phyloP scores from a whole-genome alignment of 192 early-diverging fungal genomes.

The Coemansia erecta region DNA sequence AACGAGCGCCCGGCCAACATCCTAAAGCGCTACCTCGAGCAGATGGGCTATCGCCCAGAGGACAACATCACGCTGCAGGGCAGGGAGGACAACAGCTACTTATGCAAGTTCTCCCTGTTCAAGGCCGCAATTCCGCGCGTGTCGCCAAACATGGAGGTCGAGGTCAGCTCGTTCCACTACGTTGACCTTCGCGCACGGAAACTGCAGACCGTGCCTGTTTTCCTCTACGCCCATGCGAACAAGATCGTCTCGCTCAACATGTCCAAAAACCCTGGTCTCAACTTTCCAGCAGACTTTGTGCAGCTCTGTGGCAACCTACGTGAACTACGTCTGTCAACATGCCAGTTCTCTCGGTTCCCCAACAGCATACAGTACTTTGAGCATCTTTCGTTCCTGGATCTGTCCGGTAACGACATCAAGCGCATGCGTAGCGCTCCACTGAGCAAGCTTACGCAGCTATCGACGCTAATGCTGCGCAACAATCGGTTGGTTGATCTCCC shows the following conservation, averaged over 20 bases:
- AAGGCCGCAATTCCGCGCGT: slow-evolving; percentile 56
- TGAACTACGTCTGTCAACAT: slow-evolving; percentile 68
- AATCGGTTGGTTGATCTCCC: slow-evolving; percentile 76
- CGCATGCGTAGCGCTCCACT: slow-evolving; percentile 66
- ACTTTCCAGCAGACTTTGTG: slow-evolving; percentile 80
- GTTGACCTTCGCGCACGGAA: slow-evolving; percentile 73
- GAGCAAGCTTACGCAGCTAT: slow-evolving; percentile 58
- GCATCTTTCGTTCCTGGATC: slow-evolving; percentile 70
- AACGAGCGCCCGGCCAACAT: slow-evolving; percentile 74
- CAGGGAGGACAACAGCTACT: slow-evolving; percentile 82
- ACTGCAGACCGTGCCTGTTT: slow-evolving; percentile 77
- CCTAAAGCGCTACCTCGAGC: slow-evolving; percentile 68
- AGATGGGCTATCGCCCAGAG: slow-evolving; percentile 74
- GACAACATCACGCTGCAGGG: slow-evolving; percentile 79
- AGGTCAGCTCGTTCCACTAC: slow-evolving; percentile 55
- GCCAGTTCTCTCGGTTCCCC: slow-evolving; percentile 68
- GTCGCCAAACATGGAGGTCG: slow-evolving; percentile 51
- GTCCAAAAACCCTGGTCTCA: slow-evolving; percentile 76
- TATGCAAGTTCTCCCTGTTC: slow-evolving; percentile 77
- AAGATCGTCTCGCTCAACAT: slow-evolving; percentile 77
- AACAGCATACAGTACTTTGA: slow-evolving; percentile 61
- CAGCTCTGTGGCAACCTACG: slow-evolving; percentile 68
- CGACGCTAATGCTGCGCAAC: slow-evolving; percentile 64
- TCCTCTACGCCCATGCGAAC: slow-evolving; percentile 67
- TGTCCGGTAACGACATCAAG: slow-evolving; percentile 73